phyloP scores from a whole-genome alignment of 768 basidiomycete genomes.

The Agaricus blazei region DNA sequence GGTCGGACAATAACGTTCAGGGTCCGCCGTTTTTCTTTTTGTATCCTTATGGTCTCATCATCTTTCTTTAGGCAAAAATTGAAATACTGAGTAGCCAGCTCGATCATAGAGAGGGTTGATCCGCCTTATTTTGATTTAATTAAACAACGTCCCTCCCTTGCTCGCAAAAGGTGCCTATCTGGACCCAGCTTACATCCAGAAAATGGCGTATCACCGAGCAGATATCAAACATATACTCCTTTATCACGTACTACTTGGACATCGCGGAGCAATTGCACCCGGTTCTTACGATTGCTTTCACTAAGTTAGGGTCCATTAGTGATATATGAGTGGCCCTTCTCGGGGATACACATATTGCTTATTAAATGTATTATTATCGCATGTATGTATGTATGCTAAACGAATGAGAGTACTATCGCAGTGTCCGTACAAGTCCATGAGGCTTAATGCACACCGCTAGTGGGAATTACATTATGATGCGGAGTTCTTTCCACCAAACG shows the following conservation, averaged over 20 bases:
- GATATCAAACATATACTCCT: slow-evolving; percentile 31
- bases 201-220: slow-evolving; percentile 77
- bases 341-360: too few species aligned
- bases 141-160: slow-evolving; percentile 24
- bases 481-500: slow-evolving; percentile 59
- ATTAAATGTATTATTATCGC: too few species aligned
- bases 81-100: slow-evolving; percentile 14
- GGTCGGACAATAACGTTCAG: slow-evolving; percentile 63
- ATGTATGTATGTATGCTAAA: not conserved
- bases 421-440: slow-evolving; percentile 6
- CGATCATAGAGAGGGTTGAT: slow-evolving; percentile 10
- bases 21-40: slow-evolving; percentile 32
- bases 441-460: not conserved
- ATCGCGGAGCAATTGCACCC: not conserved
- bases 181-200: slow-evolving; percentile 54
- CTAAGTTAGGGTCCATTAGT: too few species aligned
- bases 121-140: slow-evolving; percentile 7
- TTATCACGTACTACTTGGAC: not conserved
- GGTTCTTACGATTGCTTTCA: not conserved
- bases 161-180: slow-evolving; percentile 77
- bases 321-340: too few species aligned
- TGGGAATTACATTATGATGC: slow-evolving; percentile 26
- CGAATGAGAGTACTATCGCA: not conserved
- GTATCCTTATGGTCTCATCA: not conserved
- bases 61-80: slow-evolving; percentile 20